Percentiles rank a stretch among this genome's conserved stretches.
These are phyloP conservation scores for Verticillium tricorpus DNA, from an alignment of 2,329 filamentous ascomycete genomes.

Conservation along the genomic window DNA sequence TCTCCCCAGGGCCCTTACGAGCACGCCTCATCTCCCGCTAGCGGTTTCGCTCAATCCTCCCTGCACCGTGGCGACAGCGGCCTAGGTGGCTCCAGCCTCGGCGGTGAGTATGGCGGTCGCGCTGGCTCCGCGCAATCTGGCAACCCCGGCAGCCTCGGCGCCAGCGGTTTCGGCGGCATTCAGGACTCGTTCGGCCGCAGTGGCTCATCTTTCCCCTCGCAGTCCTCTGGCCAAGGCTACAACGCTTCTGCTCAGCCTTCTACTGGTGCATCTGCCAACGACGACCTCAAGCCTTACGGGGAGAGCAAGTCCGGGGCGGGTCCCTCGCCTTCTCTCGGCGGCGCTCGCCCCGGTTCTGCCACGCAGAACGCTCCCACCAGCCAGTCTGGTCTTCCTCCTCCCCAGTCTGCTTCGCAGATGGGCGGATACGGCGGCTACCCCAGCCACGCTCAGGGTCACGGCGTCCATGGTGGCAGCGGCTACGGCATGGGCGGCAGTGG, in stretches of 20 bases:
- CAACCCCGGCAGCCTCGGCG: constrained; percentile 44
- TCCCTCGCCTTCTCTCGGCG: constrained; percentile 52
- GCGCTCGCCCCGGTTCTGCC: constrained; percentile 54
- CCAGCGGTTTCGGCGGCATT: constrained; percentile 45
- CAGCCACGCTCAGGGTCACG: constrained; percentile 48
- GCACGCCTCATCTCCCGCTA: constrained; percentile 48
- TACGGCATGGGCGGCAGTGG: constrained; percentile 52
- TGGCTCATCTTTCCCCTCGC: constrained; percentile 49
- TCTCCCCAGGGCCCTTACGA: constrained; percentile 54
- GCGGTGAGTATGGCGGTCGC: constrained; percentile 50
- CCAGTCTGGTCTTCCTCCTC: constrained; percentile 50
- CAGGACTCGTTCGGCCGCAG: constrained; percentile 53
- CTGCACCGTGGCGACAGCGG: constrained; percentile 47
- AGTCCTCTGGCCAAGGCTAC: constrained; percentile 43
- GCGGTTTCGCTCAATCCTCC: constrained; percentile 48
- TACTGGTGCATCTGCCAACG: constrained; percentile 34
- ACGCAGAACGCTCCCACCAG: constrained; percentile 46
- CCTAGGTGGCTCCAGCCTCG: constrained; percentile 40
- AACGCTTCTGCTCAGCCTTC: constrained; percentile 44
- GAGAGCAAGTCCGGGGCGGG: constrained; percentile 50
- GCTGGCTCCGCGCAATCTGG: constrained; percentile 44
- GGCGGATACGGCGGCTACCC: constrained; percentile 53
- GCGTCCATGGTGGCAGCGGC: constrained; percentile 48
- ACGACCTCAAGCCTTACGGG: constrained; percentile 57
- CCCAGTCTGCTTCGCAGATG: constrained; percentile 51